Evolutionary conservation across 2,329 filamentous ascomycete species (phyloP).

Genomic region (Beauveria asiatica): DNA sequence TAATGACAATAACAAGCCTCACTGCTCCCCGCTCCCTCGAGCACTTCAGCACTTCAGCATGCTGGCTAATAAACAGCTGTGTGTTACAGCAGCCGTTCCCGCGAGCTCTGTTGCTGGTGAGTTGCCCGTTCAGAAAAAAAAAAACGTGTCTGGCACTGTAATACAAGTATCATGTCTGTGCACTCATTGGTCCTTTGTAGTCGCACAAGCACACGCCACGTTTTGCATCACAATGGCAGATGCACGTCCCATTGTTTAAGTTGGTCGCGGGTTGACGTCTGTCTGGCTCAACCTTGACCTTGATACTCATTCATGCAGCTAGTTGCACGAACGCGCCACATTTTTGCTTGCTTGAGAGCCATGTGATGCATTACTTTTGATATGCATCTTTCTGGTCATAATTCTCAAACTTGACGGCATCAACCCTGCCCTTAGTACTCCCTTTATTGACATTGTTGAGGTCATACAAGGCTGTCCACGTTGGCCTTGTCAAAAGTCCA

Average conservation of each 20-base stretch:
- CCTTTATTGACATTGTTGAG: background rate
- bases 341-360: background rate
- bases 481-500: background rate
- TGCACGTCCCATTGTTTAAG: constrained; percentile 5
- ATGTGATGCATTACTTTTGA: background rate
- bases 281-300: background rate
- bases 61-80: too few species aligned
- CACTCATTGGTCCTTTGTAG: background rate
- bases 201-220: background rate
- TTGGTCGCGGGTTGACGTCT: background rate
- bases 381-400: background rate
- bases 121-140: background rate
- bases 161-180: background rate
- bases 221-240: background rate
- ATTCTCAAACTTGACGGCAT: background rate
- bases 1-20: too few species aligned
- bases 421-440: background rate
- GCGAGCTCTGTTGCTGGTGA: background rate
- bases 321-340: background rate
- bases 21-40: too few species aligned
- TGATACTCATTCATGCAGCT: background rate
- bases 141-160: background rate
- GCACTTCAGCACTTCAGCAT: too few species aligned
- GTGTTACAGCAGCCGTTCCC: background rate
- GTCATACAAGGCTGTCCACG: background rate